phyloP scores from a whole-genome alignment of 2,329 filamentous ascomycete species.

The Aspergillus tamarii region DNA sequence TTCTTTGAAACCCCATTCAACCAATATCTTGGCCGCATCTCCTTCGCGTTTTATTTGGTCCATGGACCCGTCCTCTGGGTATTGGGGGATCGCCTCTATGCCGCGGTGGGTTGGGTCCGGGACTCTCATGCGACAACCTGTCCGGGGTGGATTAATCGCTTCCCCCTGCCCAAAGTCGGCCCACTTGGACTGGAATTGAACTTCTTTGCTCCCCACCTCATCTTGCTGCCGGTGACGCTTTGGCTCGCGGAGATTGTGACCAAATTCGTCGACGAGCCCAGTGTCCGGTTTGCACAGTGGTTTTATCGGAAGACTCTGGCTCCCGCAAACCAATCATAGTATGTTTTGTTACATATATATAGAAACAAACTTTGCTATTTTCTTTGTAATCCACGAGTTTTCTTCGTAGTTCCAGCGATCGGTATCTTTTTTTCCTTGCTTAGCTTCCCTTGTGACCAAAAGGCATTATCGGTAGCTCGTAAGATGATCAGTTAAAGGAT shows the following conservation, averaged over 20 bases:
- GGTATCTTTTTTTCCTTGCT: too few relatives aligned
- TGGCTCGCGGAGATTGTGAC: conserved; percentile 62
- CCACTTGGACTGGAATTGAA: conserved; percentile 64
- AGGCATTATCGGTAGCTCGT: not conserved
- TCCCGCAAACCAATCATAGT: conserved; percentile 4
- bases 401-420: not conserved
- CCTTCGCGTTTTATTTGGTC: conserved; percentile 65
- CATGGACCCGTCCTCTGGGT: conserved; percentile 65
- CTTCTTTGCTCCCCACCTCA: conserved; percentile 62
- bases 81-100: conserved; percentile 66
- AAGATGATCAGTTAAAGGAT: not conserved
- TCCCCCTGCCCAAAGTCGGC: conserved; percentile 59
- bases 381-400: not conserved
- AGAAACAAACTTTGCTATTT: not conserved
- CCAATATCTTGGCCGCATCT: conserved; percentile 66
- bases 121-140: conserved; percentile 55
- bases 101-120: conserved; percentile 60
- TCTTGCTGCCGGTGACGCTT: conserved; percentile 63
- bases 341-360: not conserved
- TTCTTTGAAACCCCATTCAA: conserved; percentile 64
- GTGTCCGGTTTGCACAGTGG: conserved; percentile 61
- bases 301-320: conserved; percentile 53
- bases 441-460: not conserved
- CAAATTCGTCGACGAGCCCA: conserved; percentile 61
- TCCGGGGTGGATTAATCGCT: conserved; percentile 59